A percentile compares a stretch with the other conserved stretches of the same genome.
Evolutionary conservation across 352 stramenopile species (phyloP).

Genomic region (Pythium phragmiticola): DNA sequence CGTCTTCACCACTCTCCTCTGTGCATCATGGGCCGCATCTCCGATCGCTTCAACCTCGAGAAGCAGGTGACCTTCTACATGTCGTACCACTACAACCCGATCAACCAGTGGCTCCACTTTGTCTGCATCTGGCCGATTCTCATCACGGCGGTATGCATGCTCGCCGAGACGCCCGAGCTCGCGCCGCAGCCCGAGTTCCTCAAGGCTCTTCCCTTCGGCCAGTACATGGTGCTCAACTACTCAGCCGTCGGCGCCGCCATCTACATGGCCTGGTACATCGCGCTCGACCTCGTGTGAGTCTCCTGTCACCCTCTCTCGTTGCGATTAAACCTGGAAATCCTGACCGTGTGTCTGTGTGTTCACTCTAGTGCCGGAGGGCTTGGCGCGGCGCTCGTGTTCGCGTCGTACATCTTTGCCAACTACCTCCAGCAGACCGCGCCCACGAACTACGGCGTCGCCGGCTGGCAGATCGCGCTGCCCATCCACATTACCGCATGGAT

Average conservation of each 20-base stretch:
- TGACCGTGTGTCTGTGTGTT: conserved; percentile 9
- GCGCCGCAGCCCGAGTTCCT: background rate
- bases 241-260: conserved; percentile 30
- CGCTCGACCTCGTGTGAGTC: conserved; percentile 36
- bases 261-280: conserved; percentile 59
- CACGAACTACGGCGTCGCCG: conserved; percentile 33
- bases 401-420: conserved; percentile 59
- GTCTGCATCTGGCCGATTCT: conserved; percentile 68
- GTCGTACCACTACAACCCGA: conserved; percentile 57
- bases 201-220: conserved; percentile 8
- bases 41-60: conserved; percentile 52
- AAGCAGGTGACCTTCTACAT: conserved; percentile 67
- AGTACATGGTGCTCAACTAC: conserved; percentile 49
- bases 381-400: conserved; percentile 49
- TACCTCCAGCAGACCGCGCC: conserved; percentile 44
- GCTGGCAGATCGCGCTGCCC: conserved; percentile 52
- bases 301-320: background rate
- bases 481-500: conserved; percentile 69
- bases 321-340: conserved; percentile 2
- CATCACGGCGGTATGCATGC: conserved; percentile 43
- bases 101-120: conserved; percentile 67
- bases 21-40: conserved; percentile 32
- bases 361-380: conserved; percentile 43
- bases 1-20: background rate
- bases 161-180: conserved; percentile 32